Evolutionary conservation across 106 monocot species (phyloP), one percentile per base, ranked within the genome.

Genomic region (Amphibolis antarctica): DNA sequence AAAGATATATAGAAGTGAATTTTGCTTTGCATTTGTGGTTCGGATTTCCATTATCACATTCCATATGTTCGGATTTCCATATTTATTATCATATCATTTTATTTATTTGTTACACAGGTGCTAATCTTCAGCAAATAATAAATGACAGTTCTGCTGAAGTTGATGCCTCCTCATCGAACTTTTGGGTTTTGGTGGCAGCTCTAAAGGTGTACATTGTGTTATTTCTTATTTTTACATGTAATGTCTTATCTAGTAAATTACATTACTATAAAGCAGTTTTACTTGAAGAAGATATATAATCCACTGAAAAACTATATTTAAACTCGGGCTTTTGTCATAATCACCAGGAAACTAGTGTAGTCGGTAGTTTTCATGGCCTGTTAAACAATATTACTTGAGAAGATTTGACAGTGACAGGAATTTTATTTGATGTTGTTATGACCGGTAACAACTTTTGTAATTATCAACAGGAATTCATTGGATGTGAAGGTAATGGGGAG

Each of bases 131-230:
- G 56, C 81, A 86, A 62, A 80, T 96, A 53, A 62, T 96, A 19
- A 69, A 82, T 66, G 96, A 96, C 65, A 65, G 59, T 78, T 77
- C 78, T n/a, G 67, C 49, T 69, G 81, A 86, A 67, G 86, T 89
- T 62, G 71, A 78, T 73, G 73, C 80, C 66, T 66, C 81, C 53
- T 96, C 96, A 24, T 11, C 89, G 53, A 82, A 96, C 65, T 96
- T 96, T 66, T 96, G 96, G 96, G 68, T 96, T 67, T 69, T 96
- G 69, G 90, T 96, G 24, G 96, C 89, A 61, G 90, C 96, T 67
- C 80, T 96, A 53, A 96, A 96, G 89, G 96, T 96, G 43, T 11
- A 49, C 29, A 29, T n/a, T 53, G 60, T 49, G 21, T 30, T 49
- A 7, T 9, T 12, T 36, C 10, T 21, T 3, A 24, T 25, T 17